Percentiles rank a stretch among this genome's conserved stretches.
Conservation (phyloP, 73 alveolate genomes). For the Symbiodinium pilosum region DNA sequence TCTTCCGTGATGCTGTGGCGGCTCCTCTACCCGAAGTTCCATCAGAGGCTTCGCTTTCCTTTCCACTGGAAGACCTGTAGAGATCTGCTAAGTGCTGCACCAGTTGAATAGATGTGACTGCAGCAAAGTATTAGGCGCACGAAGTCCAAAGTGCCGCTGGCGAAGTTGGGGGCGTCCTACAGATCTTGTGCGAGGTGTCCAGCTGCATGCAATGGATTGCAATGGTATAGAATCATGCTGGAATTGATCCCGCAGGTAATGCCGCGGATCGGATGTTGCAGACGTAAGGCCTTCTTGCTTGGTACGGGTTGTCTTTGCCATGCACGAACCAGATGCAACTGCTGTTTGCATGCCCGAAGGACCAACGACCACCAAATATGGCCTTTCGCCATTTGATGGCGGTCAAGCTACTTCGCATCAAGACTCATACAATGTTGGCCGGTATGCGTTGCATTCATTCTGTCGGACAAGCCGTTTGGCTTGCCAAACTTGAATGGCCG, state of each 20-base stretch:
- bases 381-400: conserved; percentile 85
- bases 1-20: conserved; percentile 59
- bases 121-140: not conserved
- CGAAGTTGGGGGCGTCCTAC: conserved; percentile 56
- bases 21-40: not conserved
- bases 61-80: no score
- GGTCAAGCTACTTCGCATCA: conserved; percentile 12
- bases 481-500: not conserved
- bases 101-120: no score
- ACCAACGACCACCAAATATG: conserved; percentile 42
- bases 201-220: not conserved
- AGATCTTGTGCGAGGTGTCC: conserved; percentile 50
- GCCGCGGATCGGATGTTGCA: not conserved
- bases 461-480: not conserved
- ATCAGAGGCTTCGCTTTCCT: conserved; percentile 40
- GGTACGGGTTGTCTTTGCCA: no score
- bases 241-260: not conserved
- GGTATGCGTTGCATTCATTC: not conserved
- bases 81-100: no score
- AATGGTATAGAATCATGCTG: not conserved
- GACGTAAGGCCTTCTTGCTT: not conserved
- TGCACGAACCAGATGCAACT: no score
- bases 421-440: no score
- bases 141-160: not conserved
- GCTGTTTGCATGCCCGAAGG: no score